Evolutionary conservation across 73 alveolate species (phyloP).

Genomic region (Paramecium sexaurelia): DNA sequence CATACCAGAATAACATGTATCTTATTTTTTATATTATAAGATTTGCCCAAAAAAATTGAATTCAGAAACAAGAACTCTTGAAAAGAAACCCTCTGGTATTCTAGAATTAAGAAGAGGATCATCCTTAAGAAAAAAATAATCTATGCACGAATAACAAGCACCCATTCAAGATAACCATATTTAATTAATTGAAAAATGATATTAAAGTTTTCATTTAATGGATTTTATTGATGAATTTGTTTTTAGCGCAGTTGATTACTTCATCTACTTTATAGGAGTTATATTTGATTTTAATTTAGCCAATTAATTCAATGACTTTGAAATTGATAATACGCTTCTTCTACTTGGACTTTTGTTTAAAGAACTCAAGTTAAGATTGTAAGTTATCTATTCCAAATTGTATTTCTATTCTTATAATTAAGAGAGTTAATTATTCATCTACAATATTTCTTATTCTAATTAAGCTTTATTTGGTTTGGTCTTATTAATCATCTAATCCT

Average conservation of each 20-base stretch:
- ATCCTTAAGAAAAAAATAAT: neutral
- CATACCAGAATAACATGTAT: conserved; percentile 3
- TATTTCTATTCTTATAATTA: conserved; percentile 20
- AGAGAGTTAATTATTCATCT: neutral
- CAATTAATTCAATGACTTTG: neutral
- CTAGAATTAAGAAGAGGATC: conserved; percentile 44
- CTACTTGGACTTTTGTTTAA: neutral
- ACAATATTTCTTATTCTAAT: conserved; percentile 20
- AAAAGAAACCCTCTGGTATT: neutral
- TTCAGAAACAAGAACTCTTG: neutral
- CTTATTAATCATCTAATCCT: neutral
- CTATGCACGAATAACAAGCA: neutral
- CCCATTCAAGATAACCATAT: neutral
- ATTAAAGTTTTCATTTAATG: neutral
- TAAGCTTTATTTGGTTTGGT: conserved; percentile 17
- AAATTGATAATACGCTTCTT: neutral
- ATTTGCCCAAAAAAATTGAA: neutral
- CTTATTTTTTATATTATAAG: neutral
- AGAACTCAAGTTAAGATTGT: neutral
- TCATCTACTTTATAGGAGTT: neutral
- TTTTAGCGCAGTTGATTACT: neutral
- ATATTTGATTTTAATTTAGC: neutral
- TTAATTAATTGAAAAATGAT: conserved; percentile 26
- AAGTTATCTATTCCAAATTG: neutral
- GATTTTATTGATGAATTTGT: conserved; percentile 14